Conservation (phyloP, 169 alveolate species). For the Plasmodium inui region DNA sequence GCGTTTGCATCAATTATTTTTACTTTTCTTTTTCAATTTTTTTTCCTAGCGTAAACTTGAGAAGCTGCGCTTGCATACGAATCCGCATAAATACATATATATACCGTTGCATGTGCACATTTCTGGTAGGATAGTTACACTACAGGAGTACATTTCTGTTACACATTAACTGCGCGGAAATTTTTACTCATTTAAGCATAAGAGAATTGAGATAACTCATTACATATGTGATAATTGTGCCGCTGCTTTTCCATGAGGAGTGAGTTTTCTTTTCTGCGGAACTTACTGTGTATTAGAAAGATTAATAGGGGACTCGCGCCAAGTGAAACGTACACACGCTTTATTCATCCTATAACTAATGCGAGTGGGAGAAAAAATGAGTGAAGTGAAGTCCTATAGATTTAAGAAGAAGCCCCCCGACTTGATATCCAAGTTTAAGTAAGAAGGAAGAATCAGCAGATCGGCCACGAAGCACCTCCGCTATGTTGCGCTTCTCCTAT, state of each 20-base stretch:
- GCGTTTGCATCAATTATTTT: neutral
- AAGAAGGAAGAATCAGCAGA: neutral
- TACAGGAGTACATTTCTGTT: neutral
- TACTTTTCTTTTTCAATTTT: neutral
- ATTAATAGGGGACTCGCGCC: neutral
- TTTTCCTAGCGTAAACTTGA: neutral
- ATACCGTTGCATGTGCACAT: neutral
- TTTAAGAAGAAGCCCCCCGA: slow-evolving; percentile 51
- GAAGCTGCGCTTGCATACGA: neutral
- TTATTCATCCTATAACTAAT: neutral
- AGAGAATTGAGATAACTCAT: neutral
- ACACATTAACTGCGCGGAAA: neutral
- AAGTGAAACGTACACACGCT: neutral
- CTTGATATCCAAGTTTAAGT: slow-evolving; percentile 41
- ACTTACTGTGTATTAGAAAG: neutral
- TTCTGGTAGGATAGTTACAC: neutral
- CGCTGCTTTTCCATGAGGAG: neutral
- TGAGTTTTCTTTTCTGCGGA: neutral
- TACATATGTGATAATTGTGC: neutral
- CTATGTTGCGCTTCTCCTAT: neutral
- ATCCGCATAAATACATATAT: neutral
- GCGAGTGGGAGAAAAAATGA: neutral
- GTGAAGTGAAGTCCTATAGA: slow-evolving; percentile 21
- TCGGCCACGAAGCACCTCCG: neutral
- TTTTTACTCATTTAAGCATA: neutral